Base-by-base conservation (phyloP, 1,139 yeast genomes). In the Nakaseomyces bracarensis region DNA sequence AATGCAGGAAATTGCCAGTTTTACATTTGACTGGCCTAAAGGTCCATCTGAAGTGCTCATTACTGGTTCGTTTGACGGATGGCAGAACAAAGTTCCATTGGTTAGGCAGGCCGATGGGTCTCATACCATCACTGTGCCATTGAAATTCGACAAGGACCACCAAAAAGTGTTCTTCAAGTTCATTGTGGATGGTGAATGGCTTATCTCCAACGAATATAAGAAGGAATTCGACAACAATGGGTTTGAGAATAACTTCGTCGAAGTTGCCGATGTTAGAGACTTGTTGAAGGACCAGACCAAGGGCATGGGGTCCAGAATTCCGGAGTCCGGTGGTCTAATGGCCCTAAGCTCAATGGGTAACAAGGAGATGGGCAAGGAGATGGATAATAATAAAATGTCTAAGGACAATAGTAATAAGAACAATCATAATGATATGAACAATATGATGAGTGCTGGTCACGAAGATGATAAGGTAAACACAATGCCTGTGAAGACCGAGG, bases 121-220 rank as follows among this genome's bases (percentile, higher is more conserved):
- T 9, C 82, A 81, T 53, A 74, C 74, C 48, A 61, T 81, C 42
- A 72, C 79, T 3, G 70, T 80, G 46, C 50, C 89, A 78, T 43
- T 70, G 73, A 48, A 58, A 53, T 40, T 55, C 26, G 53, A 54
- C 11, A 54, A 59, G 2, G 64, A 62, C 21, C 61, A 63, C 26
- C 72, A 67, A 22, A 72, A 67, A 52, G 55, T 79, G 25, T 63
- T 70, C 41, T 82, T 79, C 68, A 82, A 83, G 65, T 83, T 77
- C 57, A 76, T 83, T 46, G 85, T 82, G 40, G 91, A 83, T 57
- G 89, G 82, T 31, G 75, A 74, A 31, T 83, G 93, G 93, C 57
- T 61, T 29, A 70, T 74, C 19, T 72, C 76, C 44, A 60, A 67
- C 3, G 55, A 64, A n/a, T 78, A 73, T 54, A 66, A 67, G 46